Conservation (phyloP, 2,329 filamentous ascomycete genomes). For the Lecanoromycetidae sp. region DNA sequence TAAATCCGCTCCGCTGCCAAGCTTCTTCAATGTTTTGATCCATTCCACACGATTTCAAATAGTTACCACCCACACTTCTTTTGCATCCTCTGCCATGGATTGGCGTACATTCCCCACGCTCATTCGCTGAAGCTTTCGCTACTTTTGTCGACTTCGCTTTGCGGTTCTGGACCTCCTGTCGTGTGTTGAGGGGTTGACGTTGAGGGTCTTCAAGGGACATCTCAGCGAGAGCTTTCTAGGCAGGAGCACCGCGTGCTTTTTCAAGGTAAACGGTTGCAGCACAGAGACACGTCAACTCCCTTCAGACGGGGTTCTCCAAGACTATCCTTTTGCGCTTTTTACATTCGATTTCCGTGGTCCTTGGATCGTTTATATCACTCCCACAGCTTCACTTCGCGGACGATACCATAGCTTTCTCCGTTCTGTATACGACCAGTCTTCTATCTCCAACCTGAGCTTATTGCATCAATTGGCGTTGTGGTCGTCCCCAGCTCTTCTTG, state of each 20-base stretch:
- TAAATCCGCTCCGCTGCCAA: constrained; percentile 1
- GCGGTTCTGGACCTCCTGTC: not conserved
- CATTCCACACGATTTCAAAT: constrained; percentile 3
- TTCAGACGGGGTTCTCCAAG: too few relatives aligned
- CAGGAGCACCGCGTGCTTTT: too few relatives aligned
- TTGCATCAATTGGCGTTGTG: not conserved
- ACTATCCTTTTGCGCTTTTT: too few relatives aligned
- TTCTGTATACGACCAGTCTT: too few relatives aligned
- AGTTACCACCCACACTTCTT: not conserved
- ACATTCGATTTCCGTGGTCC: too few relatives aligned
- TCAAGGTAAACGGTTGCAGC: too few relatives aligned
- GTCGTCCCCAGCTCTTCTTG: too few relatives aligned
- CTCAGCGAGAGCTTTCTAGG: too few relatives aligned
- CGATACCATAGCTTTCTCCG: not conserved
- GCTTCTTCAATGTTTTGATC: constrained; percentile 4
- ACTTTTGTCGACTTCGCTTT: not conserved
- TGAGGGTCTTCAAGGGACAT: too few relatives aligned
- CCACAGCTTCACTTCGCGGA: not conserved
- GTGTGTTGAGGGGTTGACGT: not conserved
- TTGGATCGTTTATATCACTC: not conserved
- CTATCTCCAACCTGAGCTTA: not conserved
- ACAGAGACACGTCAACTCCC: too few relatives aligned
- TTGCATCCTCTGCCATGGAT: not conserved
- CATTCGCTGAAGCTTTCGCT: constrained; percentile 2
- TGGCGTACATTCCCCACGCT: not conserved